phyloP scores from a whole-genome alignment of 495 filamentous ascomycete species.

The Penicillium manginii region DNA sequence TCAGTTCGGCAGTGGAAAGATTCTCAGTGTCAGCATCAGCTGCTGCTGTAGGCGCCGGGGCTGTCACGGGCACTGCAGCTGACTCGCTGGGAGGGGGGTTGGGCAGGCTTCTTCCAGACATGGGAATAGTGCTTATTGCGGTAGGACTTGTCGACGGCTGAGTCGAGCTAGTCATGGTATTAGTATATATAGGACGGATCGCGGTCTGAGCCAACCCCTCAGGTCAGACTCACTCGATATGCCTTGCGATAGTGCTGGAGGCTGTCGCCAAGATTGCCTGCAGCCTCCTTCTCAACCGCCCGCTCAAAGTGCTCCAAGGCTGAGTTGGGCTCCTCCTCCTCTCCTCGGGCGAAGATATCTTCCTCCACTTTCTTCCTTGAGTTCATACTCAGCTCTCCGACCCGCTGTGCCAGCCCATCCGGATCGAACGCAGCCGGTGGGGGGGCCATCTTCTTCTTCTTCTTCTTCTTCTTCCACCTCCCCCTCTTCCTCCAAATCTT shows the following conservation, averaged over 20 bases:
- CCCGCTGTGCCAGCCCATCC: slow-evolving; percentile 46
- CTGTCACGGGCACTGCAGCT: slow-evolving; percentile 54
- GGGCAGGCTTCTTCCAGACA: slow-evolving; percentile 55
- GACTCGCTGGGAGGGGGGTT: slow-evolving; percentile 59
- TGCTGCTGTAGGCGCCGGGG: slow-evolving; percentile 47
- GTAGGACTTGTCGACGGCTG: slow-evolving; percentile 81
- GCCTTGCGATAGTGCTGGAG: slow-evolving; percentile 86
- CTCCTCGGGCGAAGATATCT: slow-evolving; percentile 30
- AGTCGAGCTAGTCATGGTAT: slow-evolving; percentile 66
- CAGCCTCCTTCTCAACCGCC: slow-evolving; percentile 84
- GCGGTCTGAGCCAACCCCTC: slow-evolving; percentile 10
- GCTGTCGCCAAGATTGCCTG: slow-evolving; percentile 88
- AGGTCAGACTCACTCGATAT: slow-evolving; percentile 62
- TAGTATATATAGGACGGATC: slow-evolving; percentile 17
- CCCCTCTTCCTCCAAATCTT: slow-evolving; percentile 43
- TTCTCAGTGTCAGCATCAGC: slow-evolving; percentile 32
- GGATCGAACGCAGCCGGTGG: slow-evolving; percentile 40
- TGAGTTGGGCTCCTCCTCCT: slow-evolving; percentile 62
- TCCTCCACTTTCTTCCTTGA: slow-evolving; percentile 37
- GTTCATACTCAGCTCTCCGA: slow-evolving; percentile 37
- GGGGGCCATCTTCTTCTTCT: slow-evolving; percentile 30
- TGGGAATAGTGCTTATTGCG: slow-evolving; percentile 84
- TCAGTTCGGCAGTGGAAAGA: slow-evolving; percentile 68
- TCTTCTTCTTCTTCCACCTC: background rate
- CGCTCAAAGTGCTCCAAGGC: slow-evolving; percentile 92